Conservation (phyloP, 2,329 filamentous ascomycete species). For the Lachnellula arida region DNA sequence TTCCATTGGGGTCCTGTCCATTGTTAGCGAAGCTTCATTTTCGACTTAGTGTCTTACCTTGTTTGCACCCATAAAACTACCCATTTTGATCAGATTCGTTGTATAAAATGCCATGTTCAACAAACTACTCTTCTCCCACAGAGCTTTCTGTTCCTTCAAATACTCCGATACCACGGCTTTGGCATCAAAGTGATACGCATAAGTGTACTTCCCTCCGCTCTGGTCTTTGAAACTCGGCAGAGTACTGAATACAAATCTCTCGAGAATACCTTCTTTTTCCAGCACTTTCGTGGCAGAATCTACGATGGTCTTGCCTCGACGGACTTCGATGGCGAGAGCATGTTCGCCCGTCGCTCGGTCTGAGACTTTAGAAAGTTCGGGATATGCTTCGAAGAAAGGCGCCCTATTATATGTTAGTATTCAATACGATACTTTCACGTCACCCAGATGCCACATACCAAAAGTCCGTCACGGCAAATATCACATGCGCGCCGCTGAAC, state of each 20-base stretch:
- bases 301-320: slow-evolving; percentile 32
- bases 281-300: slow-evolving; percentile 30
- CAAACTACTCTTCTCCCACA: slow-evolving; percentile 32
- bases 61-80: neutral
- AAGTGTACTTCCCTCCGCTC: slow-evolving; percentile 35
- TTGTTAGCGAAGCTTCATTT: neutral
- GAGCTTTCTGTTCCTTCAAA: slow-evolving; percentile 21
- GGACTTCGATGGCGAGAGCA: slow-evolving; percentile 23
- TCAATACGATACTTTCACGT: too few species aligned
- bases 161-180: slow-evolving; percentile 33
- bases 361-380: slow-evolving; percentile 10
- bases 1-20: slow-evolving; percentile 6
- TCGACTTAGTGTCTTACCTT: too few species aligned
- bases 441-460: slow-evolving; percentile 10
- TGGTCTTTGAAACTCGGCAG: slow-evolving; percentile 29
- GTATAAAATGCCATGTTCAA: slow-evolving; percentile 35
- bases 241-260: slow-evolving; percentile 21
- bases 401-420: neutral
- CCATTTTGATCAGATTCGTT: slow-evolving; percentile 26
- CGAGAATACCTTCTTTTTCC: slow-evolving; percentile 16
- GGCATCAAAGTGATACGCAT: slow-evolving; percentile 36
- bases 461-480: slow-evolving; percentile 38
- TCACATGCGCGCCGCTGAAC: slow-evolving; percentile 35
- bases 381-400: slow-evolving; percentile 14
- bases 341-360: slow-evolving; percentile 20